A percentile compares a stretch with the other conserved stretches of the same genome.
Conservation (phyloP, 169 alveolate genomes). For the Plasmodium coatneyi region DNA sequence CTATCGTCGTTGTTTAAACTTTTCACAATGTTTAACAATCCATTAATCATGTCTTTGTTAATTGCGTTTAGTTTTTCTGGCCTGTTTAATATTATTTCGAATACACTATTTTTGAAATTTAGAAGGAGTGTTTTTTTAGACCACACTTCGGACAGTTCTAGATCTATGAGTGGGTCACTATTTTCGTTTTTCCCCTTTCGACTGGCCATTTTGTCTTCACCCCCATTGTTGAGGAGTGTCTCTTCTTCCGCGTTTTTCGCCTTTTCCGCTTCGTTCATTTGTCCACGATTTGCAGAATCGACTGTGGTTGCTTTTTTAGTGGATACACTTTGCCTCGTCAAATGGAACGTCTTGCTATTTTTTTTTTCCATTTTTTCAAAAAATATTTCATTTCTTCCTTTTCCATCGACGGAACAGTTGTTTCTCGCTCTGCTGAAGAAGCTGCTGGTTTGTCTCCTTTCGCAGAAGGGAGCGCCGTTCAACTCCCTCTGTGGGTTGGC, state of each 20-base stretch:
- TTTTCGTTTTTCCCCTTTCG: background rate
- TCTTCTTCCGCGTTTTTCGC: background rate
- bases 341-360: background rate
- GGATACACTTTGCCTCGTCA: slow-evolving; percentile 12
- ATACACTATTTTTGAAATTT: slow-evolving; percentile 40
- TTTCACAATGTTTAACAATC: slow-evolving; percentile 48
- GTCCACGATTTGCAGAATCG: background rate
- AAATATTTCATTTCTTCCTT: slow-evolving; percentile 11
- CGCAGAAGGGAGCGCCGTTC: background rate
- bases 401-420: background rate
- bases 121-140: slow-evolving; percentile 44
- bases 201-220: background rate
- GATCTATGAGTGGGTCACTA: slow-evolving; percentile 11
- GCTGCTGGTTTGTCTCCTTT: background rate
- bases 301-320: background rate
- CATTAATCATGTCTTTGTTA: slow-evolving; percentile 67
- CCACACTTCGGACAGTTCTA: slow-evolving; percentile 64
- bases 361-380: slow-evolving; percentile 25
- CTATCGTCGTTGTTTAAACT: slow-evolving; percentile 62
- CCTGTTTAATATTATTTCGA: slow-evolving; percentile 66
- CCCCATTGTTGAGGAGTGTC: background rate
- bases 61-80: slow-evolving; percentile 64
- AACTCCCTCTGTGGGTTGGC: background rate
- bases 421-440: background rate
- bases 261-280: background rate